These are phyloP conservation scores for Ramichloridium luteum DNA, from an alignment of 2,329 filamentous ascomycete species.

Conservation along the genomic window DNA sequence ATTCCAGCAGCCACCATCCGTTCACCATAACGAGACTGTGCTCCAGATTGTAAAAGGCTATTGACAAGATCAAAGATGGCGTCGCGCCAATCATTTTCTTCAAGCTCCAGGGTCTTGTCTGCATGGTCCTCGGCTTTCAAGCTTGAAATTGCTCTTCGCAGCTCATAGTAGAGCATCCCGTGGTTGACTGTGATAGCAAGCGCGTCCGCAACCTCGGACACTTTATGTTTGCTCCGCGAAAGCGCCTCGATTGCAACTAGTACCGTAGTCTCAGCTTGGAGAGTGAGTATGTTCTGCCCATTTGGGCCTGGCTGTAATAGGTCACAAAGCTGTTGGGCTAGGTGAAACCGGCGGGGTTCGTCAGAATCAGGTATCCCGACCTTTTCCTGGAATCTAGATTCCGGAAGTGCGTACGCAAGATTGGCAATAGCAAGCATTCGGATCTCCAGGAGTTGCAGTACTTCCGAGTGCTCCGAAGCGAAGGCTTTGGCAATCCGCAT, in stretches of 20 bases:
- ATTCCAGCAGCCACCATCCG: conserved; percentile 82
- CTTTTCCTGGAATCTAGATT: conserved; percentile 72
- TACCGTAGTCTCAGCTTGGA: conserved; percentile 69
- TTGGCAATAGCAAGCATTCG: conserved; percentile 82
- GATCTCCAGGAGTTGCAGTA: conserved; percentile 61
- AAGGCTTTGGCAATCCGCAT: conserved; percentile 76
- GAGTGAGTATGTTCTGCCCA: conserved; percentile 54
- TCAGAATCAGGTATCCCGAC: conserved; percentile 79
- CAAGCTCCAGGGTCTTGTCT: conserved; percentile 44
- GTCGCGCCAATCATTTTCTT: conserved; percentile 78
- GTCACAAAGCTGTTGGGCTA: conserved; percentile 85
- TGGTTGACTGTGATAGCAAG: conserved; percentile 93
- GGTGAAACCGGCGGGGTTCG: conserved; percentile 75
- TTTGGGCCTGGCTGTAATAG: conserved; percentile 72
- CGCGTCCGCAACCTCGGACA: conserved; percentile 74
- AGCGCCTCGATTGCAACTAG: conserved; percentile 76
- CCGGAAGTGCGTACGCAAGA: conserved; percentile 75
- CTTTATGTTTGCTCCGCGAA: conserved; percentile 62
- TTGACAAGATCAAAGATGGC: conserved; percentile 79
- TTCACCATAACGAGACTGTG: conserved; percentile 50
- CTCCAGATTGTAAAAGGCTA: conserved; percentile 51
- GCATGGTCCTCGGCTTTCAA: conserved; percentile 52
- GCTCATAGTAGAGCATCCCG: conserved; percentile 83
- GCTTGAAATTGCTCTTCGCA: conserved; percentile 78
- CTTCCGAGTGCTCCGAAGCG: conserved; percentile 48